Conservation (phyloP, 495 filamentous ascomycete species). For the Usnea hakonensis region DNA sequence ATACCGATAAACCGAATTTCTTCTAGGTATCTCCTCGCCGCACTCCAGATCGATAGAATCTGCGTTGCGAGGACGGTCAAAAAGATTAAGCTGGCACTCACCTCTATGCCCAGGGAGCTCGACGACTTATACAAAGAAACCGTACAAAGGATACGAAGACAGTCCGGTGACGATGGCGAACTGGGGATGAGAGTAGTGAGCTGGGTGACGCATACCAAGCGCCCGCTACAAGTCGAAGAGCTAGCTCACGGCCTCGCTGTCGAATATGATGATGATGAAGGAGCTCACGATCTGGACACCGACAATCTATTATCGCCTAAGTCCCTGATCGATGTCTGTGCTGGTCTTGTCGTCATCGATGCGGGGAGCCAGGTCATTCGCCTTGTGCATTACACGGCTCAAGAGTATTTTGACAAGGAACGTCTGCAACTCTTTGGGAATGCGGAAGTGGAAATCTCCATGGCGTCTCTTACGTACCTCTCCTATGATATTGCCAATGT, state of each 20-base stretch:
- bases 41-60: slow-evolving; percentile 10
- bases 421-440: slow-evolving; percentile 4
- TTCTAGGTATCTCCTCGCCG: slow-evolving; percentile 13
- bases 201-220: slow-evolving; percentile 17
- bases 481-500: slow-evolving; percentile 1
- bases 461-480: slow-evolving; percentile 21
- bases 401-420: slow-evolving; percentile 27
- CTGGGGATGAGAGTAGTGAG: slow-evolving; percentile 9
- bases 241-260: slow-evolving; percentile 36
- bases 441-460: slow-evolving; percentile 13
- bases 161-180: slow-evolving; percentile 6
- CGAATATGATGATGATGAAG: slow-evolving; percentile 14
- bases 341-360: slow-evolving; percentile 28
- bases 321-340: slow-evolving; percentile 29
- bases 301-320: slow-evolving; percentile 32
- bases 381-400: slow-evolving; percentile 23
- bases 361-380: slow-evolving; percentile 21
- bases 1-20: background rate
- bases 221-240: slow-evolving; percentile 13
- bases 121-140: slow-evolving; percentile 22
- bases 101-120: slow-evolving; percentile 11
- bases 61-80: slow-evolving; percentile 7
- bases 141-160: slow-evolving; percentile 24
- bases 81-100: slow-evolving; percentile 6
- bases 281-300: slow-evolving; percentile 27